Percentiles rank a stretch among this genome's conserved stretches.
phyloP scores from a whole-genome alignment of 2,329 filamentous ascomycete genomes.

The Alternaria solani region DNA sequence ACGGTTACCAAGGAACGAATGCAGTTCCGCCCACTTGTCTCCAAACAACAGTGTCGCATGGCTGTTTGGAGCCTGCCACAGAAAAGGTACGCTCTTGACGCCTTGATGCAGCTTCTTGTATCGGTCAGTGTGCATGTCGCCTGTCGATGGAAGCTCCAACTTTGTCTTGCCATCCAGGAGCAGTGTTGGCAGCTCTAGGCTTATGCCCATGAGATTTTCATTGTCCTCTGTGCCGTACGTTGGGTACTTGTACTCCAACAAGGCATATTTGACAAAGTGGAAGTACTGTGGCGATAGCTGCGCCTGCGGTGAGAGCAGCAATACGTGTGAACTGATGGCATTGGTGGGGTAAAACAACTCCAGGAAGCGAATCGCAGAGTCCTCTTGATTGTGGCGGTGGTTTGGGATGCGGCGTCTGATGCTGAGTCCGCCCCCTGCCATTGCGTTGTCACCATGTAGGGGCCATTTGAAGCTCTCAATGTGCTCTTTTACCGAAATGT shows the following conservation, averaged over 20 bases:
- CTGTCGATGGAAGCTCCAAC: conserved; percentile 59
- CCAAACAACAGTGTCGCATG: conserved; percentile 85
- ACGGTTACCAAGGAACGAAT: conserved; percentile 76
- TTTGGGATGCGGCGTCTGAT: conserved; percentile 77
- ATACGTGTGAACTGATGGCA: conserved; percentile 72
- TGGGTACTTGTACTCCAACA: conserved; percentile 82
- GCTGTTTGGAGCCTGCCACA: conserved; percentile 86
- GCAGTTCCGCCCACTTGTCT: conserved; percentile 85
- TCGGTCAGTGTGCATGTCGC: conserved; percentile 49
- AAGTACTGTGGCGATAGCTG: conserved; percentile 84
- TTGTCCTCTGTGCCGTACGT: conserved; percentile 56
- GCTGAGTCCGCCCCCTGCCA: conserved; percentile 60
- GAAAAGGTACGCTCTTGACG: conserved; percentile 65
- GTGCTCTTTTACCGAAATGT: conserved; percentile 69
- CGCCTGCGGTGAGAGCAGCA: conserved; percentile 83
- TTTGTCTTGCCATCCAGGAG: conserved; percentile 67
- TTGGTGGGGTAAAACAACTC: conserved; percentile 86
- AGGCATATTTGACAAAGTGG: conserved; percentile 81
- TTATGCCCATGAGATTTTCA: conserved; percentile 75
- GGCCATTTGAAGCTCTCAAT: conserved; percentile 73
- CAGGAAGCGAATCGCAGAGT: conserved; percentile 77
- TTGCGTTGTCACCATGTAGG: conserved; percentile 56
- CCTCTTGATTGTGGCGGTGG: conserved; percentile 68
- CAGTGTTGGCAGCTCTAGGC: conserved; percentile 74
- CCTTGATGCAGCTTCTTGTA: conserved; percentile 38